phyloP scores from a whole-genome alignment of 2,329 filamentous ascomycete species.

The Aspergillus versicolor region DNA sequence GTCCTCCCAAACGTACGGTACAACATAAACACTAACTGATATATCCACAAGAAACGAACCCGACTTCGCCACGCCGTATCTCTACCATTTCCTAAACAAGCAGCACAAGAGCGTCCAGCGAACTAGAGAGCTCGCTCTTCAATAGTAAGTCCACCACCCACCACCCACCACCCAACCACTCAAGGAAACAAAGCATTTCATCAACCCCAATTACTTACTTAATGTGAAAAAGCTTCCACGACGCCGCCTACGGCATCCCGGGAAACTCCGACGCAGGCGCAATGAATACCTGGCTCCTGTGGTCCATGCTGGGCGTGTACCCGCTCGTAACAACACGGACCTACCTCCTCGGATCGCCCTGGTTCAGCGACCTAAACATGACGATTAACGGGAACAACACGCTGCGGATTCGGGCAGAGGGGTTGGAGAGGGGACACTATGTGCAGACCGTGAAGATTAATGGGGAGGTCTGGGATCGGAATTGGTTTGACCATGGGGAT shows the following conservation, averaged over 20 bases:
- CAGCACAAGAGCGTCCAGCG: slow-evolving; percentile 63
- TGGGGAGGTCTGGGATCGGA: slow-evolving; percentile 51
- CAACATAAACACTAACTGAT: not conserved
- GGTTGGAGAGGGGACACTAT: slow-evolving; percentile 49
- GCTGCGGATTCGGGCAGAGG: slow-evolving; percentile 49
- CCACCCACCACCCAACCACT: too few species aligned
- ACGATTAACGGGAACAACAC: slow-evolving; percentile 30
- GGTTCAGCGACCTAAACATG: slow-evolving; percentile 42
- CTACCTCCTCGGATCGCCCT: slow-evolving; percentile 48
- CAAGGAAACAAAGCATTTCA: too few species aligned
- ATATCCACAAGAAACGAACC: slow-evolving; percentile 58
- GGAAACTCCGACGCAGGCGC: slow-evolving; percentile 67
- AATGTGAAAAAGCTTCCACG: slow-evolving; percentile 46
- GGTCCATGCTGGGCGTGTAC: slow-evolving; percentile 52
- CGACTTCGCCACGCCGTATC: slow-evolving; percentile 64
- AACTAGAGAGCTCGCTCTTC: slow-evolving; percentile 58
- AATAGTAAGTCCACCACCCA: slow-evolving; percentile 37
- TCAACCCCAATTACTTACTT: not conserved
- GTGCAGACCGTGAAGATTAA: slow-evolving; percentile 57
- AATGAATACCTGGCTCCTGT: slow-evolving; percentile 52
- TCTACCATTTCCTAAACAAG: slow-evolving; percentile 67
- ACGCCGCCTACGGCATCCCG: slow-evolving; percentile 58
- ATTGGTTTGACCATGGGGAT: slow-evolving; percentile 57
- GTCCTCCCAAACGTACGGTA: not conserved
- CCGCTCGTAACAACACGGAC: slow-evolving; percentile 49